phyloP scores from a whole-genome alignment of 2,329 filamentous ascomycete genomes.

The Microcyclospora pomicola region DNA sequence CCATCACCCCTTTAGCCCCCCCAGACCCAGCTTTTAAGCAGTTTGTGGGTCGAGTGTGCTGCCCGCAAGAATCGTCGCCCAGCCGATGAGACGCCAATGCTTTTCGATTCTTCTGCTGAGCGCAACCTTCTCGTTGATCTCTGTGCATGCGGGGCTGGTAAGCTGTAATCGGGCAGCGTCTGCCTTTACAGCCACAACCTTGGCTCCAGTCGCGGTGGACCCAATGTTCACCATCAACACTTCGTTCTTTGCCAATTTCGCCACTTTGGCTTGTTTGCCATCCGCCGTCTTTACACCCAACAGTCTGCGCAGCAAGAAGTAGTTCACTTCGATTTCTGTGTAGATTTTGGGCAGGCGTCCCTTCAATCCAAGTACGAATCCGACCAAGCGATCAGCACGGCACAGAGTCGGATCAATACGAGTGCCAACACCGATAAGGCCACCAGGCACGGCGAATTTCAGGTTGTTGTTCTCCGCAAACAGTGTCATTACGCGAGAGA shows the following conservation, averaged over 20 bases:
- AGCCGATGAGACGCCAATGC: constrained; percentile 93
- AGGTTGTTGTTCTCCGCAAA: constrained; percentile 98
- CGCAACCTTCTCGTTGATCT: constrained; percentile 95
- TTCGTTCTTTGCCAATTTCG: constrained; percentile 95
- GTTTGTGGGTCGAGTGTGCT: constrained; percentile 17
- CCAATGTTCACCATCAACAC: constrained; percentile 99
- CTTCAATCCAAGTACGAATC: constrained; percentile 91
- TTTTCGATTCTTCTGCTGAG: constrained; percentile 95
- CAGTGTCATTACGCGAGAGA: constrained; percentile 83
- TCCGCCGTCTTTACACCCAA: constrained; percentile 96
- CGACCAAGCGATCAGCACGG: constrained; percentile 95
- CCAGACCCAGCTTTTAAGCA: not conserved
- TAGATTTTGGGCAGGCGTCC: constrained; percentile 93
- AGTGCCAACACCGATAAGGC: constrained; percentile 95
- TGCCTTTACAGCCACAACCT: constrained; percentile 92
- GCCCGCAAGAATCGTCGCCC: constrained; percentile 34
- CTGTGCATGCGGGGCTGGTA: constrained; percentile 76
- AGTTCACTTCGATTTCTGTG: constrained; percentile 97
- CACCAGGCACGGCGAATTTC: constrained; percentile 95
- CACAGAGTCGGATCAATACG: constrained; percentile 95
- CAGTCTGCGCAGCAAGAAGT: constrained; percentile 88
- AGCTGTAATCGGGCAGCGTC: constrained; percentile 92
- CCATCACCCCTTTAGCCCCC: too few species aligned
- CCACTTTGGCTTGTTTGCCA: constrained; percentile 98
- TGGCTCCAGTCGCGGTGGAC: constrained; percentile 90